Evolutionary conservation across 805 yeast genomes (phyloP), one percentile per base, ranked within the genome.

Genomic region (Tetrapisispora iriomotensis): DNA sequence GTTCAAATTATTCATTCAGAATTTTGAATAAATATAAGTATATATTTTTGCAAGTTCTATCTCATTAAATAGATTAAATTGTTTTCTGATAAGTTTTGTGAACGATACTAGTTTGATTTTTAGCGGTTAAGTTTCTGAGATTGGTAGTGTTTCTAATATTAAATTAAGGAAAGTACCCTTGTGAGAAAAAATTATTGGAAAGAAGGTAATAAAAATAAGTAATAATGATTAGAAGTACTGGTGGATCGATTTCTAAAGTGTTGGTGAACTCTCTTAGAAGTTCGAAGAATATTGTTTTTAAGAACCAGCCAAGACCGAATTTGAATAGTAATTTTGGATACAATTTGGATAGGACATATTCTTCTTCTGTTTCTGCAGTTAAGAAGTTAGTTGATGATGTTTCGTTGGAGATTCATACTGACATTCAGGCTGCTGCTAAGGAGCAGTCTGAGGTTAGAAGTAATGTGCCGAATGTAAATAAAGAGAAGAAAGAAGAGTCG

Each of bases 341-440:
- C n/a, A n/a, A n/a, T n/a, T n/a, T n/a, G 2, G 14, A n/a, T n/a
- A 26, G 37, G 12, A 3, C 6, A 21, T 38, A 30, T 38, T 34
- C 45, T 14, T 40, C 52, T n/a, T 39, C 56, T 2, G 51, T 48
- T 4, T 51, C 58, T 15, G 51, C 54, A 8, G 56, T 30, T 9
- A 56, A 21, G 52, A 50, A 51, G 21, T 35, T 51, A 13, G 48
- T 48, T n/a, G 51, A 55, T 10, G 54, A 50, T 37, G 34, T 54
- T 4, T 39, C 58, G 4, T 39, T 59, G 26, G 60, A 56, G 34
- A 58, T 58, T 8, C 64, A 55, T 32, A 59, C 64, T 6, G 64
- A 59, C 45, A 46, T 50, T 6, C 61, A 59, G 36, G 43, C 54
- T 21, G 61, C 61, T 22, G 50, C 59, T 4, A 49, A 45, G 24